Evolutionary conservation across 441 rosid genomes (phyloP).

Genomic region (Jatropha multifida): DNA sequence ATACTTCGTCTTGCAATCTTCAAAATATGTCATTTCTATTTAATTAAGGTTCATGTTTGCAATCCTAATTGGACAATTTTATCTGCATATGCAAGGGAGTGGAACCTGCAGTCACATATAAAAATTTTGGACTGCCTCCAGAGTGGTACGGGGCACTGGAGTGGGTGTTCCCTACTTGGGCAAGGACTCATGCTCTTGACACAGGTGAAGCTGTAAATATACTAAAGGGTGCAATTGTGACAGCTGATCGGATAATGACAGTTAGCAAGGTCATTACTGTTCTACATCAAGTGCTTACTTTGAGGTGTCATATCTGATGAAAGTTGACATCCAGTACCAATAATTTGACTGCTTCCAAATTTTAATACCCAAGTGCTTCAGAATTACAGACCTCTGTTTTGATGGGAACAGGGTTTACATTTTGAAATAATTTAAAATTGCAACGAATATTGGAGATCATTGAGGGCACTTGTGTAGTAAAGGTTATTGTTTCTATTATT

Average conservation of each 20-base stretch:
- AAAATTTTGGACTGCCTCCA: conserved; percentile 70
- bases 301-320: conserved; percentile 9
- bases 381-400: conserved; percentile 16
- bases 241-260: conserved; percentile 85
- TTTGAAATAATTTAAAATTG: background rate
- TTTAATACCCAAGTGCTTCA: background rate
- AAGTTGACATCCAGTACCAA: background rate
- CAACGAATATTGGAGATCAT: background rate
- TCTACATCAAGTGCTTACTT: conserved; percentile 6
- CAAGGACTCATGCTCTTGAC: conserved; percentile 99
- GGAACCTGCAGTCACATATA: conserved; percentile 75
- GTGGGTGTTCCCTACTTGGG: conserved; percentile 98
- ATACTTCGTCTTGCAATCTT: background rate
- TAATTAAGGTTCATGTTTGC: conserved; percentile 4
- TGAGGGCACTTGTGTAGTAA: background rate
- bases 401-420: conserved; percentile 5
- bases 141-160: conserved; percentile 93
- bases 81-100: conserved; percentile 64
- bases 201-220: conserved; percentile 95
- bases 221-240: conserved; percentile 92
- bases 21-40: conserved; percentile 1
- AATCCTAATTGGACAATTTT: conserved; percentile 7
- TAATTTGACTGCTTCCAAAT: conserved; percentile 3
- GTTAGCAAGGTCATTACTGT: conserved; percentile 77
- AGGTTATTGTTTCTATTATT: background rate